phyloP scores from a whole-genome alignment of 768 basidiomycete species.

The Pisolithus marmoratus region DNA sequence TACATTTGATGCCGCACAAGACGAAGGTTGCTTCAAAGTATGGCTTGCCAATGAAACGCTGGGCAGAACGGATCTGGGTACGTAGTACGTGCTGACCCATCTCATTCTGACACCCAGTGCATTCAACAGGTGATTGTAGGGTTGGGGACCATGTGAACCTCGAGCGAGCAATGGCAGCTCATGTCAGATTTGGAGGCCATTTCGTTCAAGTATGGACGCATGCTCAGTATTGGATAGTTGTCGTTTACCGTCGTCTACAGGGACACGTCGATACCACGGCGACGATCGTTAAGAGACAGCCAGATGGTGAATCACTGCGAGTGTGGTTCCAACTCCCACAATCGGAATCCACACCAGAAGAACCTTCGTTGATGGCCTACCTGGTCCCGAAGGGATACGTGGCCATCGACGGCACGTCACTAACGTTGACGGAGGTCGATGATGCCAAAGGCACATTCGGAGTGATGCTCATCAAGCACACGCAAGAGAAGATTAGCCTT shows the following conservation, averaged over 20 bases:
- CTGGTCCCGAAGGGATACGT: constrained; percentile 94
- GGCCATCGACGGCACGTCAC: constrained; percentile 88
- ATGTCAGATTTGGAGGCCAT: constrained; percentile 92
- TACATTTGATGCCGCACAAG: constrained; percentile 56
- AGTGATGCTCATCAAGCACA: constrained; percentile 95
- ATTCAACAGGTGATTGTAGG: constrained; percentile 59
- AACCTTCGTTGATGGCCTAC: constrained; percentile 68
- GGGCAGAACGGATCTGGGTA: constrained; percentile 85
- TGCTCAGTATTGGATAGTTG: background rate
- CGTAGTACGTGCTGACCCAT: background rate
- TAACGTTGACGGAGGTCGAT: constrained; percentile 82
- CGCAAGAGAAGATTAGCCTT: constrained; percentile 83
- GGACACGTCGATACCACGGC: constrained; percentile 94
- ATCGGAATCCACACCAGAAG: constrained; percentile 45
- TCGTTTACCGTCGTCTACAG: constrained; percentile 35
- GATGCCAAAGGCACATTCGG: constrained; percentile 61
- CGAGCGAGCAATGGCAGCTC: constrained; percentile 91
- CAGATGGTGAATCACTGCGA: constrained; percentile 87
- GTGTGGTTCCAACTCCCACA: constrained; percentile 72
- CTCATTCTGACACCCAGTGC: background rate
- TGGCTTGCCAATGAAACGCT: constrained; percentile 97
- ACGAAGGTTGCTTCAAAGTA: constrained; percentile 84
- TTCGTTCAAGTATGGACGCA: constrained; percentile 76
- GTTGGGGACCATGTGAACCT: constrained; percentile 83
- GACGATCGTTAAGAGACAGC: constrained; percentile 52